Evolutionary conservation across 163 green algal species (phyloP).

Genomic region (Scenedesmus sp.): DNA sequence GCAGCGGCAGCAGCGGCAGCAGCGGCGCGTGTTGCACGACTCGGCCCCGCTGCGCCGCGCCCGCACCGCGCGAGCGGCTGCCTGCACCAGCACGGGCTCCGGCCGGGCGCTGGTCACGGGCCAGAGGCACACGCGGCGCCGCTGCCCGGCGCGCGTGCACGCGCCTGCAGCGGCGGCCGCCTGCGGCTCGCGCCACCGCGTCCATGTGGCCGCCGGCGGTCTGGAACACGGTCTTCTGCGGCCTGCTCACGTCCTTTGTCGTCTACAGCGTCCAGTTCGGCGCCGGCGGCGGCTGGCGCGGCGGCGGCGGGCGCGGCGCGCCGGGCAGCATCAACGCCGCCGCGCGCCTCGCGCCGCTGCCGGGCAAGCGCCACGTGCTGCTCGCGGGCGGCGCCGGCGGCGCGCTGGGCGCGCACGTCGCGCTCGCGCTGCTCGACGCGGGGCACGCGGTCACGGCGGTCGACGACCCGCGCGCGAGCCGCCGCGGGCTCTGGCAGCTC

Average conservation of each 20-base stretch:
- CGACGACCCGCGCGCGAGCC: background rate
- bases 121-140: too few relatives aligned
- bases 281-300: background rate
- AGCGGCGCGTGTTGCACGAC: too few relatives aligned
- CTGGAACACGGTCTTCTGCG: conserved; percentile 27
- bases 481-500: background rate
- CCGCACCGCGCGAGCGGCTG: too few relatives aligned
- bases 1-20: too few relatives aligned
- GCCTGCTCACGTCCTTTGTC: conserved; percentile 4
- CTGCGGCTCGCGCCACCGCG: too few relatives aligned
- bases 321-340: background rate
- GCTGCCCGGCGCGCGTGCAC: too few relatives aligned
- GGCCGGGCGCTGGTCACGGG: too few relatives aligned
- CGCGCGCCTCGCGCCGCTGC: background rate
- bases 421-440: conserved; percentile 14
- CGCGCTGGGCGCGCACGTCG: background rate
- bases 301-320: background rate
- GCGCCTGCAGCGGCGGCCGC: too few relatives aligned
- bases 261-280: conserved; percentile 21
- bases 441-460: conserved; percentile 28
- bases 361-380: conserved; percentile 2
- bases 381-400: background rate
- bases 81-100: too few relatives aligned
- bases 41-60: too few relatives aligned
- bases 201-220: conserved; percentile 8